Base-by-base conservation (phyloP, 2,329 filamentous ascomycete species). In the Ceratocystis lukuohia region DNA sequence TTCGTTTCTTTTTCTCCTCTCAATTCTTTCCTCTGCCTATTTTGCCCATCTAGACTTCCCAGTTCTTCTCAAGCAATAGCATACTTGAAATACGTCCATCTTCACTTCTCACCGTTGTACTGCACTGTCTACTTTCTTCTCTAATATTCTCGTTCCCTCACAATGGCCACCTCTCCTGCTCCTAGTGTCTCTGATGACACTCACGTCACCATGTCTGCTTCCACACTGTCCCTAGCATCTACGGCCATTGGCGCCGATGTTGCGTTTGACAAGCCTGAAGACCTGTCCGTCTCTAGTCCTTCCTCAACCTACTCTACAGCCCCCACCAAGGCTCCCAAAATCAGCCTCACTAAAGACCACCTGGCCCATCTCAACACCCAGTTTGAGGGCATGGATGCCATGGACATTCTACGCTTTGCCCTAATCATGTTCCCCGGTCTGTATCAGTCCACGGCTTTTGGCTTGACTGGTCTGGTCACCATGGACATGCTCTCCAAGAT, bases 391-490 rank as follows among this genome's bases (percentile, higher is more conserved):
- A 88, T 97, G 76, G 85, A 92, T 74, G 90, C 94, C 69, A 82
- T 93, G 82, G 93, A 96, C 70, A 88, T 97, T 72, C 84, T 99
- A 69, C 88, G 86, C 77, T 96, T 96, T 88, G 91, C 88, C 81
- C 88, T 93, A 74, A 87, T 89, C 71, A 88, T 93, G 71, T 88
- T 99, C 72, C 94, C 94, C 72, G 88, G 88, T 74, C 84, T 97
- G 57, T 96, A 85, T 78, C 89, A 94, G 77, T 90, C 88, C 56
- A 93, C 89, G 12, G 89, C 89, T 66, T 93, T 93, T 73, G 89
- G 89, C 65, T 77, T 93, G 69, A 89, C 88, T 1, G 90, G 90
- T 56, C 84, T 94, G 44, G 89, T 86, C 70, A 91, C 88, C 68
- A 81, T 94, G 73, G 90, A 95, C 77, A 92, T 94, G 85, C 83